Evolutionary conservation across 1,139 yeast genomes (phyloP).

Genomic region (Saccharomycopsis hybrid): DNA sequence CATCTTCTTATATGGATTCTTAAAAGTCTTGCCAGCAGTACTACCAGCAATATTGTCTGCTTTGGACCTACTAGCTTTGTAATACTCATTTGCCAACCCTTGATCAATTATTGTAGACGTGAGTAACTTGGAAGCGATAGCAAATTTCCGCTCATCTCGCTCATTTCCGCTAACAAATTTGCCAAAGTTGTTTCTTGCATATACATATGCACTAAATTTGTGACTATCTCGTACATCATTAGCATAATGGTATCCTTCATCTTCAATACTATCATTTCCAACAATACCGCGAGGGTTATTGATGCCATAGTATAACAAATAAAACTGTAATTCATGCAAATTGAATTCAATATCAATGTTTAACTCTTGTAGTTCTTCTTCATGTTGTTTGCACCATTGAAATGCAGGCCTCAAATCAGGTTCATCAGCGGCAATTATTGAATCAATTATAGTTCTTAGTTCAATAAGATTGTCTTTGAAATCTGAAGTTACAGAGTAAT

Average conservation of each 20-base stretch:
- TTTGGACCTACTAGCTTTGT: neutral
- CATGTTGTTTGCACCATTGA: conserved; percentile 24
- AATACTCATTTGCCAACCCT: neutral
- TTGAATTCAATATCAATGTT: conserved; percentile 49
- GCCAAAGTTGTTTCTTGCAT: conserved; percentile 50
- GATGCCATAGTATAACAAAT: conserved; percentile 33
- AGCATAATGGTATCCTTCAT: conserved; percentile 21
- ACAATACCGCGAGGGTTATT: conserved; percentile 3
- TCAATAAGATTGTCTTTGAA: conserved; percentile 22
- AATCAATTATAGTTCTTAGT: conserved; percentile 24
- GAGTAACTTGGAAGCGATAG: conserved; percentile 10
- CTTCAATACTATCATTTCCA: no score
- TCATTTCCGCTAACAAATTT: conserved; percentile 32
- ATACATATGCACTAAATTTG: conserved; percentile 43
- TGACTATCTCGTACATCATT: conserved; percentile 25
- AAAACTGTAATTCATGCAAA: conserved; percentile 56
- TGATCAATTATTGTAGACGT: conserved; percentile 10
- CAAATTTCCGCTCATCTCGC: neutral
- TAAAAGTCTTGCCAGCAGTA: neutral
- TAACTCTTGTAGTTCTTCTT: conserved; percentile 22
- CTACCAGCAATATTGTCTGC: no score
- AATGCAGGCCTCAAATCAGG: conserved; percentile 24
- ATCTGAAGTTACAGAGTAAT: conserved; percentile 11
- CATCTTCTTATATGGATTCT: conserved; percentile 5
- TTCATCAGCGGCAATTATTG: conserved; percentile 18